Percentiles rank a stretch among this genome's conserved stretches.
Evolutionary conservation across 2,329 filamentous ascomycete species (phyloP).

Genomic region (Geosmithia morbida): DNA sequence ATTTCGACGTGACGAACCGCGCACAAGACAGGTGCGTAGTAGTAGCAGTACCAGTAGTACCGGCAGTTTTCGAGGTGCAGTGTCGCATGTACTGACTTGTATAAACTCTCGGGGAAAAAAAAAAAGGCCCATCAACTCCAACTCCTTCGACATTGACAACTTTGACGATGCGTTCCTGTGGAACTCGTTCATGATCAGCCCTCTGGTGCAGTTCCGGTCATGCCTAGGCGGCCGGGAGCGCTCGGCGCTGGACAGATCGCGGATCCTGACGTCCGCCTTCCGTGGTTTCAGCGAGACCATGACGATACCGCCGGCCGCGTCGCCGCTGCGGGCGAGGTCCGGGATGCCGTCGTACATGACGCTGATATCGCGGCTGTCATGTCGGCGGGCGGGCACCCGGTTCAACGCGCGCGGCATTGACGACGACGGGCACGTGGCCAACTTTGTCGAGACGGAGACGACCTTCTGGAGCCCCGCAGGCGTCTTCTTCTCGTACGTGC

Average conservation of each 20-base stretch:
- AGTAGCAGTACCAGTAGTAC: too few species aligned
- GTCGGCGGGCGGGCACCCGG: conserved; percentile 76
- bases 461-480: conserved; percentile 72
- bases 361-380: conserved; percentile 83
- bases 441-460: conserved; percentile 97
- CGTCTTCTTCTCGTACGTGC: conserved; percentile 81
- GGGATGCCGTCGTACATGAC: conserved; percentile 76
- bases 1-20: conserved; percentile 91
- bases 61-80: background rate
- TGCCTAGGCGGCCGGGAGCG: conserved; percentile 63
- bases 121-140: conserved; percentile 53
- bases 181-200: conserved; percentile 98
- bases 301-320: conserved; percentile 63
- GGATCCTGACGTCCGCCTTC: conserved; percentile 85
- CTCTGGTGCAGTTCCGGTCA: conserved; percentile 77
- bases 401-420: conserved; percentile 98
- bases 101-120: background rate
- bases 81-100: background rate
- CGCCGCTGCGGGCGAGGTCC: conserved; percentile 52
- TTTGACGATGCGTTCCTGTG: conserved; percentile 88
- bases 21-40: conserved; percentile 62
- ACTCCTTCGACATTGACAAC: conserved; percentile 79
- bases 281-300: conserved; percentile 83
- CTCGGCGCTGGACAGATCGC: conserved; percentile 67
- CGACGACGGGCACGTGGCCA: conserved; percentile 92